Evolutionary conservation across 208 protist species (phyloP).

Genomic region (Wallacemonas sp.): DNA sequence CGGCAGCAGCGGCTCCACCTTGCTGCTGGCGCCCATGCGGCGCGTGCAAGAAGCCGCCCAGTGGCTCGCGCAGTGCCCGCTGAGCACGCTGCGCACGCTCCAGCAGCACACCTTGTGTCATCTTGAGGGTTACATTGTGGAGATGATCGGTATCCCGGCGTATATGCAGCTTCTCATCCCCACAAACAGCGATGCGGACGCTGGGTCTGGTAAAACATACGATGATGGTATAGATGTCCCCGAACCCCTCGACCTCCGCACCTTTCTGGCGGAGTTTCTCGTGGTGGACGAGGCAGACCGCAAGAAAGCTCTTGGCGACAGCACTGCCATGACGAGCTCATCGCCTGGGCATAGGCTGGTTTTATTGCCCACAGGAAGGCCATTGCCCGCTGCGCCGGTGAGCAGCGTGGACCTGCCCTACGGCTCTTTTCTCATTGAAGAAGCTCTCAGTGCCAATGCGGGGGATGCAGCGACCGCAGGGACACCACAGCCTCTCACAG

Average conservation of each 20-base stretch:
- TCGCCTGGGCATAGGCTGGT: neutral
- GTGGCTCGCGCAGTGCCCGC: conserved; percentile 45
- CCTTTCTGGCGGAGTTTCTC: conserved; percentile 7
- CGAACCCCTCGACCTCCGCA: conserved; percentile 12
- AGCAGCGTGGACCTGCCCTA: conserved; percentile 38
- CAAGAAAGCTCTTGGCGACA: neutral
- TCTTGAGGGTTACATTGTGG: conserved; percentile 23
- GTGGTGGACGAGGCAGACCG: neutral
- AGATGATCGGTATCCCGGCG: conserved; percentile 32
- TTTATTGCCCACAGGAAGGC: conserved; percentile 30
- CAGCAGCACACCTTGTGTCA: conserved; percentile 49
- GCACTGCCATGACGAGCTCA: neutral
- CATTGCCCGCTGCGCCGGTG: conserved; percentile 30
- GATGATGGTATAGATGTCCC: conserved; percentile 1
- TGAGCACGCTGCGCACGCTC: conserved; percentile 32
- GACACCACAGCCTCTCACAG: no score
- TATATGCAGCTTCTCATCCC: conserved; percentile 18
- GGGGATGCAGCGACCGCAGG: no score
- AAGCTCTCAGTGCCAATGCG: no score
- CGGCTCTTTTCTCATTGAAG: conserved; percentile 33
- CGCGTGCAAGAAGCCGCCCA: conserved; percentile 38
- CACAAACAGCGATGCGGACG: neutral
- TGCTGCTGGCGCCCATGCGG: conserved; percentile 7
- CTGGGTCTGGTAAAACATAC: neutral
- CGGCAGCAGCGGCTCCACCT: neutral